Evolutionary conservation across 768 basidiomycete genomes (phyloP), one percentile per base, ranked within the genome.

Genomic region (Pulveroboletus sp.): DNA sequence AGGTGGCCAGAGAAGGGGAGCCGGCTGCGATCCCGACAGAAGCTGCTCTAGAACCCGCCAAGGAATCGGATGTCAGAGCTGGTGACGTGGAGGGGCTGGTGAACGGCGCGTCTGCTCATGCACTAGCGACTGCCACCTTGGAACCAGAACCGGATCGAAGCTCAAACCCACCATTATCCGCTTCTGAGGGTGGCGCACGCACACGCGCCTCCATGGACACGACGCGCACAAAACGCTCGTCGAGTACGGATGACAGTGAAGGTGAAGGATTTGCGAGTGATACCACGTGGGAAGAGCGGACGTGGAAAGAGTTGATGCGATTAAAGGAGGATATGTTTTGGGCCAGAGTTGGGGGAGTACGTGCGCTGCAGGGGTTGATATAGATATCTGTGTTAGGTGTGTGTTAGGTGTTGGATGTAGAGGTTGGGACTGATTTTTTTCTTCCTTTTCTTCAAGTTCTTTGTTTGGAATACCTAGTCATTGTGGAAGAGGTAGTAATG

Each of bases 241-340:
- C 65, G 23, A 53, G 40, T 16, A 50, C 42, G 5, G 67, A 27
- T 27, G 25, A 9, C 25, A 9, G 27, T 9, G 27, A 68, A 16
- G 61, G 53, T 3, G 72, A 75, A 40, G 68, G 70, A 24, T 88
- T 78, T 50, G 74, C 88, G 23, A 78, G 82, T 13, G 80, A 87
- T 39, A 69, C 75, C 24, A 87, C 84, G 5, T 92, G 91, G 90
- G 90, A 92, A 65, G 90, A 92, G 63, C 75, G 82, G 43, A 83
- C 86, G 17, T 93, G 90, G 89, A 85, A 84, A 59, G 87, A 90
- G 68, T 63, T 94, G 17, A 74, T 81, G 16, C 75, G 75, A 37
- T 64, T 94, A 54, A 79, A 82, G 50, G 88, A 92, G 64, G 84
- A 87, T 36, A 87, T 93, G 87, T 93, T 88, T 64, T 92, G 82